A percentile compares a stretch with the other conserved stretches of the same genome.
phyloP scores from a whole-genome alignment of 441 rosid species.

The Lepidium campestre region DNA sequence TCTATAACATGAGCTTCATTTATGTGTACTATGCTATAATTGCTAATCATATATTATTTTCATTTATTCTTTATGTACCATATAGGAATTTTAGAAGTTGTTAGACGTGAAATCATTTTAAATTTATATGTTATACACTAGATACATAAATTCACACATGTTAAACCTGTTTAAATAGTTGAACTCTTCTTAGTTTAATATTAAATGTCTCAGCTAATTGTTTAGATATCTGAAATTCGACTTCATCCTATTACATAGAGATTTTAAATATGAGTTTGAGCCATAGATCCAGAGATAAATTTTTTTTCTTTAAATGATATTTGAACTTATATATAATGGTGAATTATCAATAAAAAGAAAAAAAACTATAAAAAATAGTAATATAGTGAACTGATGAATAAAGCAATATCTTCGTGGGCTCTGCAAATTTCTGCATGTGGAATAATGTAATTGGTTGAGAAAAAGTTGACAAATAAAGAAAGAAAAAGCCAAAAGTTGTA shows the following conservation, averaged over 20 bases:
- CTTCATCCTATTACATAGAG: no score
- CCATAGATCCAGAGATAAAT: no score
- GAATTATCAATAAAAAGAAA: no score
- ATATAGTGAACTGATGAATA: background rate
- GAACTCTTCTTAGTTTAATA: no score
- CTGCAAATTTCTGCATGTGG: conserved; percentile 16
- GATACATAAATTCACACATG: no score
- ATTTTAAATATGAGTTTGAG: no score
- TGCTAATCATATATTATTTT: background rate
- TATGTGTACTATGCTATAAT: background rate
- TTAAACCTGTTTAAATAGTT: no score
- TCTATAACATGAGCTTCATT: background rate
- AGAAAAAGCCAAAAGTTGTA: conserved; percentile 18
- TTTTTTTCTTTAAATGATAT: no score
- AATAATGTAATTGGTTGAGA: conserved; percentile 14
- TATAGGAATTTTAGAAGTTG: background rate
- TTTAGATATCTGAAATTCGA: no score
- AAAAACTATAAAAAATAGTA: no score
- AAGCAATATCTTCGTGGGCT: conserved; percentile 18
- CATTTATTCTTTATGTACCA: background rate
- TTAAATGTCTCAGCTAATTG: no score
- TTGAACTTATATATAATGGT: no score
- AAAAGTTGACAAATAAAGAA: conserved; percentile 11
- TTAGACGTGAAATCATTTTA: background rate
- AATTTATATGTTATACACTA: background rate